Evolutionary conservation across 2,329 filamentous ascomycete species (phyloP), one percentile per base, ranked within the genome.

Genomic region (Blastomyces gilchristii): DNA sequence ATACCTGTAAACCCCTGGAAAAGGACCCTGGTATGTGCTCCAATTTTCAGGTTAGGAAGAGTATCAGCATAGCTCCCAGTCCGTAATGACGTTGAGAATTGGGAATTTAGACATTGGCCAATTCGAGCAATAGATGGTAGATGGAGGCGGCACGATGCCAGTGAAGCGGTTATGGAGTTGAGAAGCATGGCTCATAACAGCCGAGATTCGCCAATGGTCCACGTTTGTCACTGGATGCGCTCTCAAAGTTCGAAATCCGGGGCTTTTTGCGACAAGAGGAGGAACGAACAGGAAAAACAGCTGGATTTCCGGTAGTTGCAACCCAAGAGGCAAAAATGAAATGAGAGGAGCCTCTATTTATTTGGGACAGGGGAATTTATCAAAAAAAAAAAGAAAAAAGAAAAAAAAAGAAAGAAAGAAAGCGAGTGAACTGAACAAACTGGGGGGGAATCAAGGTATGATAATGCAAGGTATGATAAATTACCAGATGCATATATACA

Each of bases 1-100:
- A 65, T 69, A 75, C 86, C 86, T 22, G 87, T 89, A 72, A 89
- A 89, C 0, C 86, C 87, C 70, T 89, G 87, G 69, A 87, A 89
- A 63, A 89, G 81, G 63, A 89, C 86, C 60, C 81, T 79, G 0
- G 87, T 89, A 70, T 88, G 81, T 39, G 80, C 78, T 18, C 85
- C 85, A 67, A 89, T 88, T 67, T 82, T 86, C 64, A 89, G 77
- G 69, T 89, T 88, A 3, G 78, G 76, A 43, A 88, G 81, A 0
- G 87, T 89, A 68, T 86, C 82, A 59, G 81, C 81, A 72, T 86
- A 86, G 31, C 68, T 68, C 7, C 68, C 66, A 6, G 12, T 62
- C 60, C 69, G 69, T 34, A 68, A 66, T 11, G 72, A 73, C 2
- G 70, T 74, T 7, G 75, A 75, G 62, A 77, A 77, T 3, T 63